These are phyloP conservation scores for Rugonectria rugulosa DNA, from an alignment of 2,329 filamentous ascomycete genomes.

Conservation along the genomic window DNA sequence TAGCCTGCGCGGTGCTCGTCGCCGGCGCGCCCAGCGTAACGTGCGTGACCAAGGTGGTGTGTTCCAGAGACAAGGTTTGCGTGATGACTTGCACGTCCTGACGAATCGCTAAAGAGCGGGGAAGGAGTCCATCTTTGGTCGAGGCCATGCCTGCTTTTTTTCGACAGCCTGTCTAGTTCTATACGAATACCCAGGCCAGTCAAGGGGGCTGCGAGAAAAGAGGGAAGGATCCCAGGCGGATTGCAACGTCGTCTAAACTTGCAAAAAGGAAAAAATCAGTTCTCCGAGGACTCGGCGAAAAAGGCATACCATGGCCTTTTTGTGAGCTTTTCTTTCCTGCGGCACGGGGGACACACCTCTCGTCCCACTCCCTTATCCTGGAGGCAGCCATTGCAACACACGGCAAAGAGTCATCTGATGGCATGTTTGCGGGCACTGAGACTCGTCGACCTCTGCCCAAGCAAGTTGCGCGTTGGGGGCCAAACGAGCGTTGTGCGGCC, in stretches of 20 bases:
- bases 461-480: slow-evolving; percentile 1
- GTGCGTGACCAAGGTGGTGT: slow-evolving; percentile 47
- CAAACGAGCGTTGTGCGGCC: not conserved
- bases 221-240: not conserved
- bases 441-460: slow-evolving; percentile 8
- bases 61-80: slow-evolving; percentile 45
- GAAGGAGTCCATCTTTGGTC: slow-evolving; percentile 16
- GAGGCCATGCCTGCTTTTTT: slow-evolving; percentile 3
- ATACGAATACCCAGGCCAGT: too few relatives aligned
- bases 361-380: slow-evolving; percentile 21
- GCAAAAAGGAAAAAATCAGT: slow-evolving; percentile 20
- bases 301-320: slow-evolving; percentile 20
- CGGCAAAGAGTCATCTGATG: slow-evolving; percentile 33
- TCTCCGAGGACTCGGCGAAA: slow-evolving; percentile 7
- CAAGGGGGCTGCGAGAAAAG: not conserved
- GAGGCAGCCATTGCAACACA: slow-evolving; percentile 30
- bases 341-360: slow-evolving; percentile 9
- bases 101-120: slow-evolving; percentile 30
- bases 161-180: slow-evolving; percentile 3
- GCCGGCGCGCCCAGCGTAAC: slow-evolving; percentile 40
- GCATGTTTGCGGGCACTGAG: slow-evolving; percentile 8
- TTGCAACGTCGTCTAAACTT: slow-evolving; percentile 21
- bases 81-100: slow-evolving; percentile 44
- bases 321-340: not conserved
- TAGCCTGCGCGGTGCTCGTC: slow-evolving; percentile 10